Evolutionary conservation across 495 filamentous ascomycete genomes (phyloP), one percentile per base, ranked within the genome.

Genomic region (Penicillium mononematosum): DNA sequence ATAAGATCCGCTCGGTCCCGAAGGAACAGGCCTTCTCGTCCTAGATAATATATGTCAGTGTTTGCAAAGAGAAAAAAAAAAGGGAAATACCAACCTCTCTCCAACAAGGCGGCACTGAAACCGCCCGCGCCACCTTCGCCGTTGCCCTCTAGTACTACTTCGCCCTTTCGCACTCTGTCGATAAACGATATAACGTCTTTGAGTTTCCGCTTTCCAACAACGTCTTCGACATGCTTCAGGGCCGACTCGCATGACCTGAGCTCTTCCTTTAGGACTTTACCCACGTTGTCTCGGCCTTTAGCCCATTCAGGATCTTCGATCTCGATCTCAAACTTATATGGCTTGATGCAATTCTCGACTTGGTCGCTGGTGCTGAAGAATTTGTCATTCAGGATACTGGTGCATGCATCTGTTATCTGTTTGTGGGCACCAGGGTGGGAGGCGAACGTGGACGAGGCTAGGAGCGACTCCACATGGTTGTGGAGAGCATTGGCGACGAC

Each of bases 321-420:
- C 66, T 99, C 94, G 47, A 98, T 94, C 56, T 97, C 90, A 61
- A 88, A 98, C 68, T 98, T 99, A 78, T 92, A 99, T 2, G 94
- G 94, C 69, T 99, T 99, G 77, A 99, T 93, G 67, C 94, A 98
- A 66, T 97, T 97, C 71, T 99, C 94, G n/a, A 99, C 91, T 69
- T 97, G 93, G 67, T 99, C 94, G 60, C 88, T 91, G 3, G 95
- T 98, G 67, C 90, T 91, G 75, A 96, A 97, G 62, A 95, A 96
- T 2, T 92, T 85, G 57, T 99, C 94, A 58, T 92, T 94, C 16
- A 99, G 73, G 45, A 98, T 97, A 36, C 84, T 85, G 2, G 87
- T 87, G 19, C 89, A 89, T 4, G 94, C 93, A 60, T 96, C 90
- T 27, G 82, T 90, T 63, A 98, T 96, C 39, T 91, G 91, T 70